These are phyloP conservation scores for Thymus mandschuricus DNA, from an alignment of 257 asterid species.

Conservation along the genomic window DNA sequence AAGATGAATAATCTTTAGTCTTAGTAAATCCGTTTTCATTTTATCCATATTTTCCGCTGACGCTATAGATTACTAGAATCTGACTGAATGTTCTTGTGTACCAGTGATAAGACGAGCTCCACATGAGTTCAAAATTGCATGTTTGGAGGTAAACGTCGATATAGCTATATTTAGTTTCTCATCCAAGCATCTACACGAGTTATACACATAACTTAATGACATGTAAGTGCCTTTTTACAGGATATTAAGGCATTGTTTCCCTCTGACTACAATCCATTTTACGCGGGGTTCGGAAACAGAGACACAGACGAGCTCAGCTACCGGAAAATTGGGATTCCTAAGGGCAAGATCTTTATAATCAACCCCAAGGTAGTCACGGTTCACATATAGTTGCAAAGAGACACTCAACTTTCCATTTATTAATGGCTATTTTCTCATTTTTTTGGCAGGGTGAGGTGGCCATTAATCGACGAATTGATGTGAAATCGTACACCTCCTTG, in stretches of 20 bases:
- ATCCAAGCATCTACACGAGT: constrained; percentile 3
- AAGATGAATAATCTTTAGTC: not conserved
- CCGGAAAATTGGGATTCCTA: constrained; percentile 95
- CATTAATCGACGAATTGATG: constrained; percentile 82
- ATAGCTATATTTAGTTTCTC: not conserved
- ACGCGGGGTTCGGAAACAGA: constrained; percentile 98
- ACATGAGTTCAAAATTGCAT: constrained; percentile 96
- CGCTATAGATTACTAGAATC: constrained; percentile 5
- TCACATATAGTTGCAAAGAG: constrained; percentile 3
- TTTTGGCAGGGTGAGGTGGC: constrained; percentile 95
- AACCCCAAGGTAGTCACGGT: constrained; percentile 77
- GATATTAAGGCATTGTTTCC: constrained; percentile 99
- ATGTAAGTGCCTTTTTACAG: constrained; percentile 46
- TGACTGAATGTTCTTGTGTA: constrained; percentile 34
- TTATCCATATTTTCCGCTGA: constrained; percentile 4
- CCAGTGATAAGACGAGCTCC: constrained; percentile 98
- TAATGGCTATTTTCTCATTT: not conserved
- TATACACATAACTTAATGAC: constrained; percentile 4
- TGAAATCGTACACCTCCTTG: constrained; percentile 91
- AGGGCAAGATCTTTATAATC: constrained; percentile 95
- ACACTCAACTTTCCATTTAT: not conserved
- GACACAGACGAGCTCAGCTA: constrained; percentile 99
- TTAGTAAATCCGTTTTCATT: not conserved
- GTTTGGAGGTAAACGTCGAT: constrained; percentile 77
- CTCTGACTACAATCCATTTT: constrained; percentile 89